These are phyloP conservation scores for Orbilia javanica DNA, from an alignment of 2,329 filamentous ascomycete species.

Conservation along the genomic window DNA sequence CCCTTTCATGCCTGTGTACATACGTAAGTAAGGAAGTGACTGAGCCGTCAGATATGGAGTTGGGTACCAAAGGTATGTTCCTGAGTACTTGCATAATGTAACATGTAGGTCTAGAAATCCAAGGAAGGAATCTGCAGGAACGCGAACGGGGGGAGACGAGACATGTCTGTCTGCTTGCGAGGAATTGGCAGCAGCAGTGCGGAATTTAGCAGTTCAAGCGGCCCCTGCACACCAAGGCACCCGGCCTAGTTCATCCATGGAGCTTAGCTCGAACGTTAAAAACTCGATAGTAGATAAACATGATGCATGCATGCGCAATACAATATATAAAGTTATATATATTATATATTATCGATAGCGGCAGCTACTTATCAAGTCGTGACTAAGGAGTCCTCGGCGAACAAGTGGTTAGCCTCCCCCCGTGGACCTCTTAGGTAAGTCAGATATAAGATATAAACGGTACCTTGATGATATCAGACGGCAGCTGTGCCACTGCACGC, in stretches of 20 bases:
- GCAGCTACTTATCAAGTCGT: no score
- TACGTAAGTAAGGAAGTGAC: not conserved
- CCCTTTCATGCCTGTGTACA: not conserved
- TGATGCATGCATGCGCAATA: not conserved
- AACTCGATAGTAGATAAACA: slow-evolving; percentile 21
- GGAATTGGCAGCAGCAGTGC: slow-evolving; percentile 27
- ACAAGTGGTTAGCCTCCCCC: not conserved
- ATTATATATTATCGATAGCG: not conserved
- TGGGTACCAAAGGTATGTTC: not conserved
- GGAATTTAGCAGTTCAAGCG: slow-evolving; percentile 46
- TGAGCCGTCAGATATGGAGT: not conserved
- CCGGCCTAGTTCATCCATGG: not conserved
- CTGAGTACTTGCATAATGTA: not conserved
- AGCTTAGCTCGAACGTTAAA: not conserved
- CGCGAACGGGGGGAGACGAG: slow-evolving; percentile 28
- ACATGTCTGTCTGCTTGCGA: slow-evolving; percentile 14
- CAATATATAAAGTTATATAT: not conserved
- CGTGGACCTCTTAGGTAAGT: not conserved
- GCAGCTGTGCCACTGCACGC: not conserved
- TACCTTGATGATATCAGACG: not conserved
- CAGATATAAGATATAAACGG: not conserved
- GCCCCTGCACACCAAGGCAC: slow-evolving; percentile 49
- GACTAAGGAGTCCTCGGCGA: not conserved
- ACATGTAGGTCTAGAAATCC: not conserved
- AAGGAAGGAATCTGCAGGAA: slow-evolving; percentile 39